Percentiles rank a stretch among this genome's conserved stretches.
Conservation (phyloP, 1,284 basidiomycete genomes). For the Ceratorhiza oryzae-sativae region DNA sequence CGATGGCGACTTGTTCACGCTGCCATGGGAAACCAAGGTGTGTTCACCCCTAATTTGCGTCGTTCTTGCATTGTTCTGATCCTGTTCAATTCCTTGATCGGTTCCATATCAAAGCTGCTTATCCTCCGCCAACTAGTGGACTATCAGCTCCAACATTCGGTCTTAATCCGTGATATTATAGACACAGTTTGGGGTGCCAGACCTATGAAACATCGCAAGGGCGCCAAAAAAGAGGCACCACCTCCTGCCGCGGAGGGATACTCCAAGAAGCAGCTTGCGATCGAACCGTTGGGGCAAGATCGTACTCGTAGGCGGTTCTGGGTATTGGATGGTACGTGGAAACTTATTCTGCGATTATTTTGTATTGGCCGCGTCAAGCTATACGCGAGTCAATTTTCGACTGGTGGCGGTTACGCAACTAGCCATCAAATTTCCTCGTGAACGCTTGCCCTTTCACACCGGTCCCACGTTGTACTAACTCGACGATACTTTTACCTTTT, state of each 20-base stretch:
- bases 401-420: background rate
- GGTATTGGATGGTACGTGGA: slow-evolving; percentile 79
- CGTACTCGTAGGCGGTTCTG: slow-evolving; percentile 74
- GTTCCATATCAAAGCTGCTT: slow-evolving; percentile 63
- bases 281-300: slow-evolving; percentile 77
- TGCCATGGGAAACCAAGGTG: slow-evolving; percentile 80
- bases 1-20: slow-evolving; percentile 71
- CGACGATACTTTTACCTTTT: slow-evolving; percentile 19
- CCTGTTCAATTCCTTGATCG: slow-evolving; percentile 33
- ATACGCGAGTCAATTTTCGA: background rate
- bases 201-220: slow-evolving; percentile 81
- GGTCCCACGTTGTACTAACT: slow-evolving; percentile 46
- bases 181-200: slow-evolving; percentile 84
- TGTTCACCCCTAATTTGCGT: slow-evolving; percentile 48
- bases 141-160: slow-evolving; percentile 71
- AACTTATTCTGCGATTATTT: background rate
- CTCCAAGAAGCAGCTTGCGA: slow-evolving; percentile 66
- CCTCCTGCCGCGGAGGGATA: slow-evolving; percentile 59
- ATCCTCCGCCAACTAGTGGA: slow-evolving; percentile 80
- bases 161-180: slow-evolving; percentile 70
- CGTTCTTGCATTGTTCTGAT: slow-evolving; percentile 26
- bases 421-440: slow-evolving; percentile 40
- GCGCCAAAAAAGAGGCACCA: slow-evolving; percentile 57
- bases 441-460: slow-evolving; percentile 49
- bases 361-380: background rate